Evolutionary conservation across 108 stramenopile species (phyloP).

Genomic region (Epithemia pelagica): DNA sequence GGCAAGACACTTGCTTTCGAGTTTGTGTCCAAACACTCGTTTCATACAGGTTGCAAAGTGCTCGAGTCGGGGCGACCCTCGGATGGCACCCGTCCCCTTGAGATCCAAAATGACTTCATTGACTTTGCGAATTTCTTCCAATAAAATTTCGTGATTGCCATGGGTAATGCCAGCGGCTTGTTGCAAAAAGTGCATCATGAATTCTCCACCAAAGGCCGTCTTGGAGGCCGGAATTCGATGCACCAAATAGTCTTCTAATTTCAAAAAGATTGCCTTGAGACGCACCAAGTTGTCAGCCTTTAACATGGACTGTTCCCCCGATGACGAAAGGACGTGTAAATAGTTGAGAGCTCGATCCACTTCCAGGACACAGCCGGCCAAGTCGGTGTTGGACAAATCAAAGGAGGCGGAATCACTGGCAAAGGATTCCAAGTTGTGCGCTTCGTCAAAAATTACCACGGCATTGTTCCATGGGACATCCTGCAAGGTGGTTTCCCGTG

Average conservation of each 20-base stretch:
- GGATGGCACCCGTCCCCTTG: conserved; percentile 33
- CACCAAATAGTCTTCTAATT: conserved; percentile 69
- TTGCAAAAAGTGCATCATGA: conserved; percentile 73
- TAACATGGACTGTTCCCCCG: conserved; percentile 13
- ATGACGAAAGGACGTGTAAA: conserved; percentile 4
- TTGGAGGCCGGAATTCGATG: conserved; percentile 17
- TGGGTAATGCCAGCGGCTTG: conserved; percentile 66
- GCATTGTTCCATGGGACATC: conserved; percentile 81
- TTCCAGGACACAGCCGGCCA: conserved; percentile 76
- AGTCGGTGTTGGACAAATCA: conserved; percentile 74
- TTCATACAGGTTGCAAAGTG: conserved; percentile 70
- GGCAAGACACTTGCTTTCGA: conserved; percentile 59
- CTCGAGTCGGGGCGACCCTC: conserved; percentile 61
- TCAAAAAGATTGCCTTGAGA: conserved; percentile 71
- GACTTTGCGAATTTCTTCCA: conserved; percentile 52
- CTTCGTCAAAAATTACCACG: conserved; percentile 96
- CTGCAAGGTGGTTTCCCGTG: conserved; percentile 57
- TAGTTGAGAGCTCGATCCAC: conserved; percentile 49
- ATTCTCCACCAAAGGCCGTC: conserved; percentile 65
- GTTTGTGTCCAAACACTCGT: conserved; percentile 64
- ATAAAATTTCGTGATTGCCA: conserved; percentile 57
- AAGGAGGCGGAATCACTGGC: conserved; percentile 92
- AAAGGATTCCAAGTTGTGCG: conserved; percentile 97
- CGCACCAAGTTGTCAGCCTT: conserved; percentile 57
- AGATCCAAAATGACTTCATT: conserved; percentile 68